Conservation (phyloP, 768 basidiomycete species). For the Tricholoma matsutake region DNA sequence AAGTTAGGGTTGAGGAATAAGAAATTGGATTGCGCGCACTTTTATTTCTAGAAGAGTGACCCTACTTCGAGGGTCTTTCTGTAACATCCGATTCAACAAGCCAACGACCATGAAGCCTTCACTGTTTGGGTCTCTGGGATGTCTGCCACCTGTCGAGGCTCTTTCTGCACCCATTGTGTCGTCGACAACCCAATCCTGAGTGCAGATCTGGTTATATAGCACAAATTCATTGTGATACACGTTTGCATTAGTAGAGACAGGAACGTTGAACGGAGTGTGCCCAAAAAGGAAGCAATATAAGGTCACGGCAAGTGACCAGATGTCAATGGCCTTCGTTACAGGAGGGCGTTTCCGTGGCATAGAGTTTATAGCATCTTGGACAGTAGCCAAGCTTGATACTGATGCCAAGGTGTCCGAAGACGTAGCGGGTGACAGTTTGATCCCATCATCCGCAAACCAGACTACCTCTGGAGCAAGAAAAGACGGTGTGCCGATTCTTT, state of each 20-base stretch:
- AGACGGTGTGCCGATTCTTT: conserved; percentile 39
- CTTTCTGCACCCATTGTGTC: conserved; percentile 37
- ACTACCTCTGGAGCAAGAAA: conserved; percentile 46
- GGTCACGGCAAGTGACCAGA: conserved; percentile 47
- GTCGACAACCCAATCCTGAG: conserved; percentile 36
- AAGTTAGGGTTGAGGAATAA: not conserved
- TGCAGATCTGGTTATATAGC: conserved; percentile 40
- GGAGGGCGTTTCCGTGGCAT: conserved; percentile 31
- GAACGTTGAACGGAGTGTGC: conserved; percentile 38
- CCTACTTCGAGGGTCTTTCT: conserved; percentile 36
- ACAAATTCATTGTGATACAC: conserved; percentile 35
- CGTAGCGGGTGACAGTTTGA: conserved; percentile 14
- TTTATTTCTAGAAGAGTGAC: conserved; percentile 33
- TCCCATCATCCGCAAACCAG: conserved; percentile 32
- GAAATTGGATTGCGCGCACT: conserved; percentile 15
- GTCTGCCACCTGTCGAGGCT: conserved; percentile 32
- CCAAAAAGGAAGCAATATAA: conserved; percentile 47
- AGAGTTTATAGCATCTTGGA: conserved; percentile 8
- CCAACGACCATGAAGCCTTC: conserved; percentile 32
- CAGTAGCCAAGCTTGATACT: conserved; percentile 13
- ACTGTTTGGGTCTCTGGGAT: conserved; percentile 24
- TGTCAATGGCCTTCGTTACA: conserved; percentile 44
- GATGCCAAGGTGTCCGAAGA: conserved; percentile 21
- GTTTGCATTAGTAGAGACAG: conserved; percentile 32
- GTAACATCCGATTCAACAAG: conserved; percentile 37